Base-by-base conservation (phyloP, 108 stramenopile species). In the Pseudonitzschia multistriata region DNA sequence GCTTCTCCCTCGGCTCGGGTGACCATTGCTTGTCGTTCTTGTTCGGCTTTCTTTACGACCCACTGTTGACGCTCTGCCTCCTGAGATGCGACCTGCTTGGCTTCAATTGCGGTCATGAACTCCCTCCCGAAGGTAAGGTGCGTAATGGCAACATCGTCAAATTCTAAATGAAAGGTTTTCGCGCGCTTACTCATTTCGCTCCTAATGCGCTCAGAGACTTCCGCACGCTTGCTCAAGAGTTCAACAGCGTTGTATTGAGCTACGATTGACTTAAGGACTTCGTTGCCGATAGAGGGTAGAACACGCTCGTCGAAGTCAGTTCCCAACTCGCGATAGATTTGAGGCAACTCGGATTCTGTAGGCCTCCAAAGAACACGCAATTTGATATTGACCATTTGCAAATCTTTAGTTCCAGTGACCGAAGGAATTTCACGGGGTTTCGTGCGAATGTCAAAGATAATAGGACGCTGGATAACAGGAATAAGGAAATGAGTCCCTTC, bases 181-280 rank as follows among this genome's bases (percentile, higher is more conserved):
- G 97, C 98, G 31, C 99, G 90, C 71, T 97, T 93, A 54, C 85
- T 88, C 73, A 99, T 83, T 80, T 95, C 96, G n/a, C 77, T 74
- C 62, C 95, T 88, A 83, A 99, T 98, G 67, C 95, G 85, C 19
- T 67, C 69, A 36, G 91, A 94, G 48, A 99, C 95, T 72, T 96
- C 87, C 35, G 90, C 97, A 85, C 99, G 97, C 85, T 97, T 98
- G 72, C 92, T 93, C 49, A 99, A 81, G 30, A 99, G 92, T 78
- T 99, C 97, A 49, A 98, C 98, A 24, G 99, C 99, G 72, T 99
- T 99, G 88, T 99, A 99, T 80, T 99, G 97, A 29, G 99, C 98
- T 24, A 99, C 99, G 24, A 98, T 93, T 5, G 96, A 80, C 83
- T 99, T 99, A 72, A 99, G 88, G 28, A 99, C 98, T 83, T 99